phyloP scores from a whole-genome alignment of 2,329 filamentous ascomycete species.

The Aspergillus niger region DNA sequence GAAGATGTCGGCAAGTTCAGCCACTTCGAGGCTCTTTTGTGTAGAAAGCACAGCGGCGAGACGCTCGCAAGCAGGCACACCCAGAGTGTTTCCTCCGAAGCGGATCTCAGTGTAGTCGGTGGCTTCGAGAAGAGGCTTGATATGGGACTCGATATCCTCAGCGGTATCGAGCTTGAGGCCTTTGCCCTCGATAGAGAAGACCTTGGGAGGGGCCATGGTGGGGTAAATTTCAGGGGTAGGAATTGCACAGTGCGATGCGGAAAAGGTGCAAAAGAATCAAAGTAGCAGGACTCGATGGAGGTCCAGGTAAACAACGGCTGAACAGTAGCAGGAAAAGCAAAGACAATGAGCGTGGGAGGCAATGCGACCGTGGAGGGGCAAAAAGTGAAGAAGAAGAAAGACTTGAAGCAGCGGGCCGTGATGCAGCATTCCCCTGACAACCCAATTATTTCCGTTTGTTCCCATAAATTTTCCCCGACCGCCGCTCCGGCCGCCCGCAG shows the following conservation, averaged over 20 bases:
- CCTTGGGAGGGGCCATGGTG: slow-evolving; percentile 57
- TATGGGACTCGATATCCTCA: slow-evolving; percentile 81
- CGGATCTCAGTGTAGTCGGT: slow-evolving; percentile 75
- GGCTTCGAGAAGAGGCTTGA: slow-evolving; percentile 71
- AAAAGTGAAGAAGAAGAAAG: background rate
- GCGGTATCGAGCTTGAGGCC: slow-evolving; percentile 89
- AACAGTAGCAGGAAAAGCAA: slow-evolving; percentile 14
- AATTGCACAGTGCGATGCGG: slow-evolving; percentile 8
- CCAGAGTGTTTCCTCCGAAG: slow-evolving; percentile 88
- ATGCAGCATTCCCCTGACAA: slow-evolving; percentile 5
- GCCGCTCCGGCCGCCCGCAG: slow-evolving; percentile 22
- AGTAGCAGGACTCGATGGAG: background rate
- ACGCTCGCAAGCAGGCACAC: slow-evolving; percentile 81
- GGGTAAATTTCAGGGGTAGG: slow-evolving; percentile 33
- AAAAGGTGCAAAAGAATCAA: slow-evolving; percentile 6
- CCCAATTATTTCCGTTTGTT: background rate
- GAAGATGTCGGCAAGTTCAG: slow-evolving; percentile 96
- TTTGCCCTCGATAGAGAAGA: slow-evolving; percentile 88
- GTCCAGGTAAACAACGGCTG: slow-evolving; percentile 1
- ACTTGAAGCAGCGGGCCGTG: too few relatives aligned
- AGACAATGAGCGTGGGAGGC: slow-evolving; percentile 4
- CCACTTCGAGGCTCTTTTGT: slow-evolving; percentile 78
- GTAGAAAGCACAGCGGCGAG: slow-evolving; percentile 80
- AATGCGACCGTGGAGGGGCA: background rate
- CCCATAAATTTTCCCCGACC: slow-evolving; percentile 14